phyloP scores from a whole-genome alignment of 2,329 filamentous ascomycete genomes.

The Coleophoma eucalyptorum region DNA sequence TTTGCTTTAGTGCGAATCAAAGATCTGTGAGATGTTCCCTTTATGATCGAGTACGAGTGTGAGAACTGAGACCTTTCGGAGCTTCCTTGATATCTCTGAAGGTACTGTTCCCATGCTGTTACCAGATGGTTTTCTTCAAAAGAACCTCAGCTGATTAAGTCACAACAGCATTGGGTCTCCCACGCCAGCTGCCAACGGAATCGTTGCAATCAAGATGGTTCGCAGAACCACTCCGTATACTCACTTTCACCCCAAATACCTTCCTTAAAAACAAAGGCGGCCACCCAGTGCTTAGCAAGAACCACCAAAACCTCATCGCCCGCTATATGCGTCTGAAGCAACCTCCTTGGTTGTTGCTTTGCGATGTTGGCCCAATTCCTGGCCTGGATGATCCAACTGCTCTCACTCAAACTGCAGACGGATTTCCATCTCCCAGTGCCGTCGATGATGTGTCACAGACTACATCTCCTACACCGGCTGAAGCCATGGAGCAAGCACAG shows the following conservation, averaged over 20 bases:
- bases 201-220: conserved; percentile 66
- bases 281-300: conserved; percentile 55
- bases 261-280: conserved; percentile 60
- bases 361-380: conserved; percentile 51
- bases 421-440: conserved; percentile 35
- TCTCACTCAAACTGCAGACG: conserved; percentile 19
- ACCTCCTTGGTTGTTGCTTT: conserved; percentile 60
- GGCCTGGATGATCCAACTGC: conserved; percentile 28
- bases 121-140: neutral
- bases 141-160: conserved; percentile 12
- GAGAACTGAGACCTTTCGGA: conserved; percentile 23
- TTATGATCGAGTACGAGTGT: conserved; percentile 4
- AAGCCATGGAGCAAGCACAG: conserved; percentile 39
- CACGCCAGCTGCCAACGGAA: conserved; percentile 53
- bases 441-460: conserved; percentile 33
- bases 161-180: conserved; percentile 44
- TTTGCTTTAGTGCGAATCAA: neutral
- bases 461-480: conserved; percentile 64
- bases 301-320: conserved; percentile 58
- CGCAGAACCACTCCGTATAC: conserved; percentile 61
- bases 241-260: conserved; percentile 48
- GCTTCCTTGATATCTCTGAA: conserved; percentile 19
- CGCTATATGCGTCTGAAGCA: conserved; percentile 62
- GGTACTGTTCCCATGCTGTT: conserved; percentile 17
- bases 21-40: too few species aligned